Percentiles rank a stretch among this genome's conserved stretches.
These are phyloP conservation scores for Adansonia digitata DNA, from an alignment of 345 rosid genomes.

Conservation along the genomic window DNA sequence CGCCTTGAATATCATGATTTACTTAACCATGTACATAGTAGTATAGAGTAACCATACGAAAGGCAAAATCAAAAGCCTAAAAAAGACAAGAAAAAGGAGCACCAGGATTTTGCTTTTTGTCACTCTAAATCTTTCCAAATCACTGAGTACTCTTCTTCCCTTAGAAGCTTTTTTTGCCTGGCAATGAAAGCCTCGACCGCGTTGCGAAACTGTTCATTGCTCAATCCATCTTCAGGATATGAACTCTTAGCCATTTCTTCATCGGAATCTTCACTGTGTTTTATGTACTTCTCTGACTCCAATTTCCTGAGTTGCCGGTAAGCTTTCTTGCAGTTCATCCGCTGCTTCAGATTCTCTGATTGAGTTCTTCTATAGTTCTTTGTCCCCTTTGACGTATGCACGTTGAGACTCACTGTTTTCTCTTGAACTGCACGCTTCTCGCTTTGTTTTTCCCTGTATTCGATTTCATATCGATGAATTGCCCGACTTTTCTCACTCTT, in stretches of 20 bases:
- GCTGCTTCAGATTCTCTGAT: conserved; percentile 34
- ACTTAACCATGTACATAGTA: neutral
- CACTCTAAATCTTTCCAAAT: neutral
- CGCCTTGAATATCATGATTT: conserved; percentile 6
- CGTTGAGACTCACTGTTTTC: neutral
- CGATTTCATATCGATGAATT: conserved; percentile 5
- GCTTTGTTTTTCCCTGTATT: conserved; percentile 36
- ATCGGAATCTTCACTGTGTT: conserved; percentile 4
- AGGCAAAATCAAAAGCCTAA: neutral
- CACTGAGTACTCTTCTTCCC: conserved; percentile 41
- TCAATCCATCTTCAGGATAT: conserved; percentile 45
- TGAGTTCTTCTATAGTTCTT: conserved; percentile 34
- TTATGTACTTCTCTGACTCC: conserved; percentile 28
- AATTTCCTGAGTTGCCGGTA: conserved; percentile 31
- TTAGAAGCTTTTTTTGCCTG: conserved; percentile 52
- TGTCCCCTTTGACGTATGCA: neutral
- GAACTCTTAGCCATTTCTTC: conserved; percentile 18
- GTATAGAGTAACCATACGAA: neutral
- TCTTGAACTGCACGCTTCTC: neutral
- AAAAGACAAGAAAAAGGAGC: neutral
- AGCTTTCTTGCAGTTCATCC: conserved; percentile 8
- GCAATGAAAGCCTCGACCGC: conserved; percentile 61
- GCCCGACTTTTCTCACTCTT: conserved; percentile 37
- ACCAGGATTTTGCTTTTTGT: neutral
- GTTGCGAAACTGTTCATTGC: conserved; percentile 57